Conservation (phyloP, 768 basidiomycete species). For the Phaeotremella fagi region DNA sequence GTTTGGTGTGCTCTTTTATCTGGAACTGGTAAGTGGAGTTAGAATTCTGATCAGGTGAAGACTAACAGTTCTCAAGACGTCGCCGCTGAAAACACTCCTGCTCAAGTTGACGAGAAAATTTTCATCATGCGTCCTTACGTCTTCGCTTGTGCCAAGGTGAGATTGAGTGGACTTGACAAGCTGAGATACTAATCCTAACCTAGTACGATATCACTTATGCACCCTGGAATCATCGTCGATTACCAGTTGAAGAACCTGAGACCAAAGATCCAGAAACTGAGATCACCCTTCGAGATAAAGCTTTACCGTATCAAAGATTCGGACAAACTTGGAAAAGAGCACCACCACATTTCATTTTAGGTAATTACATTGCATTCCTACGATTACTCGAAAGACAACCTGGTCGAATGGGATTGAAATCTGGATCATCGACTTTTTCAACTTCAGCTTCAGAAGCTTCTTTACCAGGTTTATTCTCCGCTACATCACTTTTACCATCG, state of each 20-base stretch:
- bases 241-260: conserved; percentile 31
- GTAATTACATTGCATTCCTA: conserved; percentile 30
- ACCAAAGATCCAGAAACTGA: conserved; percentile 23
- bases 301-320: conserved; percentile 37
- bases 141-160: conserved; percentile 50
- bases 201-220: conserved; percentile 42
- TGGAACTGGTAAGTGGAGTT: conserved; percentile 20
- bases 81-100: conserved; percentile 27
- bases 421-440: conserved; percentile 15
- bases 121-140: conserved; percentile 51
- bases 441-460: conserved; percentile 8
- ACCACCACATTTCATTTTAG: conserved; percentile 33
- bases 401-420: conserved; percentile 22
- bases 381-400: conserved; percentile 41
- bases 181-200: neutral
- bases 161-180: conserved; percentile 1
- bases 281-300: conserved; percentile 23
- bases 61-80: no score
- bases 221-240: conserved; percentile 37
- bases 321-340: conserved; percentile 40
- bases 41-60: conserved; percentile 5
- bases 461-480: conserved; percentile 14
- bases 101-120: conserved; percentile 49
- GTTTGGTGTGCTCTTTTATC: conserved; percentile 41
- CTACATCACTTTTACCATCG: conserved; percentile 18